Base-by-base conservation (phyloP, 2,329 filamentous ascomycete genomes). In the Clonostachys solani region DNA sequence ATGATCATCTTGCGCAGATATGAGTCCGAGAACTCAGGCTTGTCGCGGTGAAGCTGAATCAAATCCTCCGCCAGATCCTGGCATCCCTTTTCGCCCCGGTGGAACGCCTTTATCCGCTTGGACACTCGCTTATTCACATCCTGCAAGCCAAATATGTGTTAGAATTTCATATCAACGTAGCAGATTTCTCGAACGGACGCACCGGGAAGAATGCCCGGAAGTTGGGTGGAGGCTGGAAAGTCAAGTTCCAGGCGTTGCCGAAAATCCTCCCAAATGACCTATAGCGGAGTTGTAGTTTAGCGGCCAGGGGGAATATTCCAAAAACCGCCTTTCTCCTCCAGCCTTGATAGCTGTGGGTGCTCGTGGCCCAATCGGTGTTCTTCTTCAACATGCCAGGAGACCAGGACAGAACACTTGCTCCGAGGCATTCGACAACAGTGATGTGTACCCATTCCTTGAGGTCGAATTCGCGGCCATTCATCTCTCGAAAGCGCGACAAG, bases 391-490 rank as follows among this genome's bases (percentile, higher is more conserved):
- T 69, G 0, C 72, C 69, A 0, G 76, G 76, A 1, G 75, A 77
- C 76, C 76, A 79, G 0, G 73, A 73, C 2, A 80, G 59, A 1
- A 78, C 74, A 3, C 69, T 58, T 1, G 74, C 73, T 1, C 72
- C 69, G 3, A 80, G 68, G 18, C 71, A 77, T 50, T 80, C 76
- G 33, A 80, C 73, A 2, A 67, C 69, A 16, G 77, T 62, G 47
- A 80, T 78, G 57, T 80, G 76, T 75, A 79, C 79, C 76, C 76
- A 80, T 46, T 77, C 71, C 44, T 73, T 74, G 16, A 80, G 54
- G 47, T 78, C 73, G 5, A 79, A 54, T 29, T 69, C 63, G 2
- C 57, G 53, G 0, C 72, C 72, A 1, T 64, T 42, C 2, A 76
- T 54, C 0, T 49, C 47, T 5, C 55, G 59, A 0, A 80, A 52